Evolutionary conservation across 2,329 filamentous ascomycete species (phyloP), one percentile per base, ranked within the genome.

Genomic region (Phaeosphaeriaceae sp.): DNA sequence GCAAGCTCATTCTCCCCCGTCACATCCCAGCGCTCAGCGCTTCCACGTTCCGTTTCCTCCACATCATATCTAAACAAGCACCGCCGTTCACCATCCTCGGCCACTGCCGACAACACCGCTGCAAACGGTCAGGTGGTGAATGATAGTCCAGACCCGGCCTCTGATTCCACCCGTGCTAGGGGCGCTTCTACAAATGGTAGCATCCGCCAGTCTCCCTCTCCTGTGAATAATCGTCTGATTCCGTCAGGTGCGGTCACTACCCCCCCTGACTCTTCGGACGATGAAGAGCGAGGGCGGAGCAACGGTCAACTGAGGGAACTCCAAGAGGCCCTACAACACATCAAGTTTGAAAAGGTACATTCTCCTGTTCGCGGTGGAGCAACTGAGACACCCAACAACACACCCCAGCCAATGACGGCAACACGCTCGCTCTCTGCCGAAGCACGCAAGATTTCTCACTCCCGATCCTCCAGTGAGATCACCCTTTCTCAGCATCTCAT

Each of bases 261-360:
- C 0, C 93, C 93, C 29, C 93, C 93, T 8, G 93, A 97, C 65
- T 96, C 92, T 28, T 92, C 87, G 20, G 92, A 92, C 73, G 92
- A 96, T 58, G 92, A 96, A 61, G 91, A 95, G 66, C 86, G 69
- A 23, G 84, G 59, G 54, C 68, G 58, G 20, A 64, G 49, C 61
- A 76, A 70, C 50, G 72, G 70, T 63, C 75, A 79, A 49, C 74
- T 86, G 54, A 78, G 80, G 56, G 88, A 93, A 68, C 79, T 97
- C 42, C 86, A 95, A 72, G 87, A 89, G 34, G 92, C 91, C 28
- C 88, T 97, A 54, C 88, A 88, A 74, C 85, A 87, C 50, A 91
- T 96, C 51, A 85, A 90, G 32, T 78, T 89, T 65, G 79, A 84
- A 72, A 74, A 86, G 45, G 76, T 80, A 29, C 77, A 80, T 39